Evolutionary conservation across 2,329 filamentous ascomycete species (phyloP), one percentile per base, ranked within the genome.

Genomic region (Domatiomyces globalis): DNA sequence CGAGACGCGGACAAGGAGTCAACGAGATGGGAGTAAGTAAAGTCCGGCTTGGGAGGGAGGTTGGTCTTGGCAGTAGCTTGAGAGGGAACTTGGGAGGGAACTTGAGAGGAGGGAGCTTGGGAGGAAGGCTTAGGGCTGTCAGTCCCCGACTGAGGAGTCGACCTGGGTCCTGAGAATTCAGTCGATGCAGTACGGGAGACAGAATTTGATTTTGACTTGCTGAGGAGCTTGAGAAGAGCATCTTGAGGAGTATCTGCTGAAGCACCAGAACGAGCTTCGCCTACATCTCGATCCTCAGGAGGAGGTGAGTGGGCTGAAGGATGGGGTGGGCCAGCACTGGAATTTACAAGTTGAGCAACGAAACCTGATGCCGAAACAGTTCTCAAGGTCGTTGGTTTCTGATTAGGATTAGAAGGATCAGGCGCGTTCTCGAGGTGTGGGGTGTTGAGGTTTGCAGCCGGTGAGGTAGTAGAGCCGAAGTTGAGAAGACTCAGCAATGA

Each of bases 171-270:
- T 62, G 54, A 58, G 59, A 55, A 51, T 54, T 51, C 19, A 60
- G 56, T 48, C 49, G 49, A 52, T 12, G 56, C 29, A 25, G 52
- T 52, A 19, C 50, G 53, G 33, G 48, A 59, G 27, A n/a, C 18
- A 20, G 18, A 27, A 10, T 49, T 51, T 15, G 49, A 51, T 9
- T 50, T 88, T 49, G 85, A 81, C 47, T 84, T 82, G 63, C 88
- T 92, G 57, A 98, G 77, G 53, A 96, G 74, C 61, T 87, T 84
- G 56, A 96, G 79, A 46, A 98, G 74, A 63, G 92, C 85, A 57
- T 90, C 83, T 67, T 94, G 85, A 4, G 88, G 86, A 65, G 87
- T 83, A 46, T 80, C 75, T 46, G 60, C 58, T 12, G 63, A 58
- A 39, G 62, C 55, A 46, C 52, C 25, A 25, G 36, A 42, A 17